Evolutionary conservation across 768 basidiomycete species (phyloP).

Genomic region (Mycena albidolilacea): DNA sequence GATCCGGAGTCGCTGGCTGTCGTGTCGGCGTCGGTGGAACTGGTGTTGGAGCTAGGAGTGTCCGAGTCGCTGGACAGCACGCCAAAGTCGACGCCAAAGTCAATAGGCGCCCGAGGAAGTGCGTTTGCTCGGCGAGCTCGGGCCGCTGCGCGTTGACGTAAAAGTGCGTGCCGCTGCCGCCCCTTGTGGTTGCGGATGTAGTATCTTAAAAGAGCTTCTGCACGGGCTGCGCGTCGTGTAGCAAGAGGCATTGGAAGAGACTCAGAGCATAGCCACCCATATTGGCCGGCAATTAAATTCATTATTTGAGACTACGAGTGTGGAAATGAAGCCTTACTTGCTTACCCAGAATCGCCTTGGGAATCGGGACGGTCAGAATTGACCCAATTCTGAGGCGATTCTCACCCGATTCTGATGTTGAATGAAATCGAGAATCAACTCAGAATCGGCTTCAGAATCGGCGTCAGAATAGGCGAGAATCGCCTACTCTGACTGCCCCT

Average conservation of each 20-base stretch:
- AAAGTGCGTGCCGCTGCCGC: neutral
- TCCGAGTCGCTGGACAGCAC: neutral
- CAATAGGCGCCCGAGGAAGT: neutral
- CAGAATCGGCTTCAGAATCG: neutral
- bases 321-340: too few relatives aligned
- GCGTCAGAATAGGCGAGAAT: slow-evolving; percentile 11
- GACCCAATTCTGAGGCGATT: neutral
- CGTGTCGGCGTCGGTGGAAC: neutral
- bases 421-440: too few relatives aligned
- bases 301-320: too few relatives aligned
- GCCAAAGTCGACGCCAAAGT: neutral
- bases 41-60: neutral
- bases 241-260: neutral
- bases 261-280: too few relatives aligned
- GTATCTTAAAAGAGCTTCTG: neutral
- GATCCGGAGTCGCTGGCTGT: neutral
- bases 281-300: too few relatives aligned
- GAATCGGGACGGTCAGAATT: slow-evolving; percentile 7
- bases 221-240: neutral
- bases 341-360: slow-evolving; percentile 6
- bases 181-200: slow-evolving; percentile 18
- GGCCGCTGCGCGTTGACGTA: slow-evolving; percentile 1
- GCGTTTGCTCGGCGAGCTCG: neutral
- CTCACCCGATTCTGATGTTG: slow-evolving; percentile 8
- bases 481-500: slow-evolving; percentile 15